Percentiles rank a stretch among this genome's conserved stretches.
phyloP scores from a whole-genome alignment of 2,329 filamentous ascomycete species.

The Talaromyces verruculosus region DNA sequence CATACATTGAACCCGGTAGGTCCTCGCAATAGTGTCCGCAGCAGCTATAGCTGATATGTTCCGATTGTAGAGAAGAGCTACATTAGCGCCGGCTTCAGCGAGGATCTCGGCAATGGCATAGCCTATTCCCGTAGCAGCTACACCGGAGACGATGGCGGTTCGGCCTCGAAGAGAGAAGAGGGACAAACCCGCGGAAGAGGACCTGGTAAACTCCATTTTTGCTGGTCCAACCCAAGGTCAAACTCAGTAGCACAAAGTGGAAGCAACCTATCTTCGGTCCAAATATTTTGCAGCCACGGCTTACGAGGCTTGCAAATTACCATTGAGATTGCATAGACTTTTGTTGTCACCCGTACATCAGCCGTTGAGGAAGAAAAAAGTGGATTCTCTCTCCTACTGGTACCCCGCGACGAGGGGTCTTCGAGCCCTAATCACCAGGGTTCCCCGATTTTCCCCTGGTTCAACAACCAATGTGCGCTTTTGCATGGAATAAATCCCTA shows the following conservation, averaged over 20 bases:
- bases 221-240: not conserved
- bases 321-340: not conserved
- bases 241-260: not conserved
- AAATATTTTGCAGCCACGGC: not conserved
- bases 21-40: not conserved
- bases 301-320: not conserved
- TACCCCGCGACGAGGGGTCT: not conserved
- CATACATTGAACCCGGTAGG: not conserved
- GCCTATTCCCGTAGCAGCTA: constrained; percentile 9
- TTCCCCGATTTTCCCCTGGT: not conserved
- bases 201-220: not conserved
- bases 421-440: not conserved
- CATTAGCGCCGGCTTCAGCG: constrained; percentile 14
- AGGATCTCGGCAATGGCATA: constrained; percentile 14
- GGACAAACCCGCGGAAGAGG: not conserved
- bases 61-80: constrained; percentile 12
- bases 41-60: not conserved
- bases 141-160: constrained; percentile 16
- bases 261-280: not conserved
- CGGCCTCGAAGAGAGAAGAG: constrained; percentile 10
- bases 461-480: not conserved
- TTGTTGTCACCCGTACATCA: not conserved
- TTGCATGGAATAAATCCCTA: not conserved
- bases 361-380: not conserved
- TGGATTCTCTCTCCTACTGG: not conserved